Percentiles rank a stretch among this genome's conserved stretches.
Evolutionary conservation across 2,329 filamentous ascomycete species (phyloP).

Genomic region (Pseudogymnoascus pannorum): DNA sequence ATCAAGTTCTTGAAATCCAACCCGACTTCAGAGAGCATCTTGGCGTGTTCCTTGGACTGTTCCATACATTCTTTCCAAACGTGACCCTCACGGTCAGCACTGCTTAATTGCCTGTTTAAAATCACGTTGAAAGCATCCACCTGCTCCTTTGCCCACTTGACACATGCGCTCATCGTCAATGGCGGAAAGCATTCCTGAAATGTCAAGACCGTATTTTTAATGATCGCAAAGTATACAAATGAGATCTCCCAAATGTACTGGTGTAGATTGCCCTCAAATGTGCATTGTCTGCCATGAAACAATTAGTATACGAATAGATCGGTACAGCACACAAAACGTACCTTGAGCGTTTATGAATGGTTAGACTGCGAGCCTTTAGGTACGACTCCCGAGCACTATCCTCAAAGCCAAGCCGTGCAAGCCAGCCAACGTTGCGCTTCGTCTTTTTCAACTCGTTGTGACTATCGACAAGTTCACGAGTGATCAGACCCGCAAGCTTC

Average conservation of each 20-base stretch:
- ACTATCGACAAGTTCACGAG: conserved; percentile 68
- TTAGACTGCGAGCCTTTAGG: conserved; percentile 66
- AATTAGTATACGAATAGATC: conserved; percentile 21
- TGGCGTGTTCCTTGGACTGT: conserved; percentile 71
- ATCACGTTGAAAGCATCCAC: conserved; percentile 85
- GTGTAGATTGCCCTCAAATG: conserved; percentile 89
- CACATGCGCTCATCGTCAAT: conserved; percentile 83
- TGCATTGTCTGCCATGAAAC: conserved; percentile 67
- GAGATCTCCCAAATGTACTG: conserved; percentile 93
- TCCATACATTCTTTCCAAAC: conserved; percentile 80
- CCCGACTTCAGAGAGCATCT: conserved; percentile 74
- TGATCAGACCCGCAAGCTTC: conserved; percentile 68
- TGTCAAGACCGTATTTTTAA: conserved; percentile 85
- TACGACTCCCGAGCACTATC: conserved; percentile 84
- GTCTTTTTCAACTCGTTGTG: conserved; percentile 73
- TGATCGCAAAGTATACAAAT: conserved; percentile 90
- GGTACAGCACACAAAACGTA: conserved; percentile 35
- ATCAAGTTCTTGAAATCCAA: conserved; percentile 84
- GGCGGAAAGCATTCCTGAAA: conserved; percentile 84
- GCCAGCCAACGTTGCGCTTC: conserved; percentile 73
- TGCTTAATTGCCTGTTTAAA: conserved; percentile 76
- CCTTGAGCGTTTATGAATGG: conserved; percentile 78
- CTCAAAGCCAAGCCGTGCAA: conserved; percentile 81
- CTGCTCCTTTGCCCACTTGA: conserved; percentile 97
- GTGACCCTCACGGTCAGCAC: conserved; percentile 66